A percentile compares a stretch with the other conserved stretches of the same genome.
Conservation (phyloP, 169 alveolate genomes). For the Eimeria acervulina region DNA sequence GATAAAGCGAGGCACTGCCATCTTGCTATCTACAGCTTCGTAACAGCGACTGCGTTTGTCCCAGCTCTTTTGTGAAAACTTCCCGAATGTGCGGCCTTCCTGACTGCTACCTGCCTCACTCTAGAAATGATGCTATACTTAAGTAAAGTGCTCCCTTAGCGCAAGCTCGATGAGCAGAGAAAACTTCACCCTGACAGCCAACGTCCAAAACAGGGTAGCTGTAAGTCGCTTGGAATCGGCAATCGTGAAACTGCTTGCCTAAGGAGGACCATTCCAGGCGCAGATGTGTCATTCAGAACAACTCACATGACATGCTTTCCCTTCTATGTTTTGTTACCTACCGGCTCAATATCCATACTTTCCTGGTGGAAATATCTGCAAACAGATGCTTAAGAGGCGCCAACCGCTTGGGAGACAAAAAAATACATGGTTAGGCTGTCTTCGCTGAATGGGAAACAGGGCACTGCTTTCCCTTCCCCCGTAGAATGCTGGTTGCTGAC, state of each 20-base stretch:
- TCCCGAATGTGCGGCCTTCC: neutral
- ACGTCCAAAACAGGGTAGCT: neutral
- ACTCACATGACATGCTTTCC: neutral
- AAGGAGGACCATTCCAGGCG: neutral
- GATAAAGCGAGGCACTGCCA: slow-evolving; percentile 96
- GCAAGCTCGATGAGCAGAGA: neutral
- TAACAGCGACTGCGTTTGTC: neutral
- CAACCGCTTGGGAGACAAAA: no score
- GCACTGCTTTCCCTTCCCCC: neutral
- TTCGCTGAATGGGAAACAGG: neutral
- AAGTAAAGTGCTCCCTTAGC: neutral
- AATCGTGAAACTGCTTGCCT: neutral
- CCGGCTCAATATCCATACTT: neutral
- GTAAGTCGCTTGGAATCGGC: neutral
- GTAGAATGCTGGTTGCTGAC: neutral
- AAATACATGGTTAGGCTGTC: neutral
- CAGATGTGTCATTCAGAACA: neutral
- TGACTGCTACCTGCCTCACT: neutral
- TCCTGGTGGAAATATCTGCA: neutral
- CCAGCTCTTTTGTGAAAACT: neutral
- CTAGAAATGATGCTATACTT: neutral
- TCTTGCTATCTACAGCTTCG: slow-evolving; percentile 88
- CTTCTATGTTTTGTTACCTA: neutral
- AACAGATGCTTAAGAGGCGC: neutral
- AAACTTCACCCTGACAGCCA: neutral